These are phyloP conservation scores for Achaetomium macrosporum DNA, from an alignment of 2,329 filamentous ascomycete species.

Conservation along the genomic window DNA sequence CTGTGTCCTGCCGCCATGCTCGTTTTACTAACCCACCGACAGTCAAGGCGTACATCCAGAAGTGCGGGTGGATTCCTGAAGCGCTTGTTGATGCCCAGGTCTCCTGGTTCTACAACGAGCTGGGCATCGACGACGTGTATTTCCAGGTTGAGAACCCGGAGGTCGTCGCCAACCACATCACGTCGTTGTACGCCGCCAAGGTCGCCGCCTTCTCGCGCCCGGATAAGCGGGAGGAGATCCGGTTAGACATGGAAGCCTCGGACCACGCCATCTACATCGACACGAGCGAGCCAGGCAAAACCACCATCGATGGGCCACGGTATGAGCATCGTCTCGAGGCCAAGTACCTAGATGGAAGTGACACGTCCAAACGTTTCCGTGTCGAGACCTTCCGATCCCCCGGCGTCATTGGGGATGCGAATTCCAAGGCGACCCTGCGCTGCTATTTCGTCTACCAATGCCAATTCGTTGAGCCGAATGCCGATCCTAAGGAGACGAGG, in stretches of 20 bases:
- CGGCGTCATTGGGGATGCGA: constrained; percentile 64
- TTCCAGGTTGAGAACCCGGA: constrained; percentile 84
- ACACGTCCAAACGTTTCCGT: constrained; percentile 69
- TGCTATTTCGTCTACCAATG: constrained; percentile 99
- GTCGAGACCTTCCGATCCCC: constrained; percentile 96
- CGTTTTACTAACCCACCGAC: constrained; percentile 9
- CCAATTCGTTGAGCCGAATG: constrained; percentile 73
- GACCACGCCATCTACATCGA: constrained; percentile 99
- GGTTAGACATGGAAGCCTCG: constrained; percentile 86
- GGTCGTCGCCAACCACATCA: constrained; percentile 88
- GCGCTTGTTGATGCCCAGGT: constrained; percentile 80
- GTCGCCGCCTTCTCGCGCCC: constrained; percentile 88
- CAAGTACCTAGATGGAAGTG: constrained; percentile 86
- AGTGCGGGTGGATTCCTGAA: constrained; percentile 79
- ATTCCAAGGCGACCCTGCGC: constrained; percentile 74
- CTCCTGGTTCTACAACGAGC: constrained; percentile 94
- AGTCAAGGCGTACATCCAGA: constrained; percentile 77
- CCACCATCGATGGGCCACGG: constrained; percentile 69
- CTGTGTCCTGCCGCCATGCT: neutral
- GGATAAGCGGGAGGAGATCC: constrained; percentile 90
- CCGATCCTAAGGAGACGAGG: constrained; percentile 72
- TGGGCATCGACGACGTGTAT: constrained; percentile 98
- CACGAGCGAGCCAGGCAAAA: constrained; percentile 84
- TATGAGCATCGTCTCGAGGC: constrained; percentile 92
- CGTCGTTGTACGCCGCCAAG: constrained; percentile 94